phyloP scores from a whole-genome alignment of 2,329 filamentous ascomycete species.

The Colletotrichum sidae region DNA sequence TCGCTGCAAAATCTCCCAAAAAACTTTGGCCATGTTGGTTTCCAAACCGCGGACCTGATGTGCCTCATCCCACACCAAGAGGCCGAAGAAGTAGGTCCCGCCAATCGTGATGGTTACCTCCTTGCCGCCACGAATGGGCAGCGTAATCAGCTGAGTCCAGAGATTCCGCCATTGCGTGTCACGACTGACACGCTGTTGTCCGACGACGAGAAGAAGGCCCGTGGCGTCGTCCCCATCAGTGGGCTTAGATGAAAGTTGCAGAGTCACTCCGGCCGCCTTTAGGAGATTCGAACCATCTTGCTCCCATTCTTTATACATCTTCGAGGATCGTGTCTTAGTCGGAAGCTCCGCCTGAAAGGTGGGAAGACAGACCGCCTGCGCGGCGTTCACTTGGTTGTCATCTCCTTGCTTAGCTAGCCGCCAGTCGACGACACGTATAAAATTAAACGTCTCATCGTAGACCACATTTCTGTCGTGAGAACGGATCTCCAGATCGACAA shows the following conservation, averaged over 20 bases:
- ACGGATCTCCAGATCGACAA: background rate
- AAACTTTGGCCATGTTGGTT: conserved; percentile 1
- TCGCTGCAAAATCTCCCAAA: background rate
- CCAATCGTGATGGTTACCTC: no score
- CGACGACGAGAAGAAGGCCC: background rate
- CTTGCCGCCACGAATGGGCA: no score
- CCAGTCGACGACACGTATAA: background rate
- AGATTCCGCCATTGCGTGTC: background rate
- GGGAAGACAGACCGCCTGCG: background rate
- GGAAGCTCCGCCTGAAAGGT: background rate
- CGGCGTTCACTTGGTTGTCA: background rate
- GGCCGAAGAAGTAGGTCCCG: no score
- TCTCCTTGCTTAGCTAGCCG: background rate
- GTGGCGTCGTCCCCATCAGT: background rate
- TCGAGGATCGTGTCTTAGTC: background rate
- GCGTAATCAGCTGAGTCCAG: no score
- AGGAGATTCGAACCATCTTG: conserved; percentile 2
- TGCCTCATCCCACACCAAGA: no score
- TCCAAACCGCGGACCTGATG: background rate
- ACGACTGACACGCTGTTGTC: conserved; percentile 1
- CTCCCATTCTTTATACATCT: background rate
- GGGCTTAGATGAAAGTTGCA: background rate
- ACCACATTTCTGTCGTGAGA: background rate
- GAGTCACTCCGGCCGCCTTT: background rate
- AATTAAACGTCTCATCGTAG: background rate